Evolutionary conservation across 2,329 filamentous ascomycete species (phyloP).

Genomic region (Neopestalotiopsis sp.): DNA sequence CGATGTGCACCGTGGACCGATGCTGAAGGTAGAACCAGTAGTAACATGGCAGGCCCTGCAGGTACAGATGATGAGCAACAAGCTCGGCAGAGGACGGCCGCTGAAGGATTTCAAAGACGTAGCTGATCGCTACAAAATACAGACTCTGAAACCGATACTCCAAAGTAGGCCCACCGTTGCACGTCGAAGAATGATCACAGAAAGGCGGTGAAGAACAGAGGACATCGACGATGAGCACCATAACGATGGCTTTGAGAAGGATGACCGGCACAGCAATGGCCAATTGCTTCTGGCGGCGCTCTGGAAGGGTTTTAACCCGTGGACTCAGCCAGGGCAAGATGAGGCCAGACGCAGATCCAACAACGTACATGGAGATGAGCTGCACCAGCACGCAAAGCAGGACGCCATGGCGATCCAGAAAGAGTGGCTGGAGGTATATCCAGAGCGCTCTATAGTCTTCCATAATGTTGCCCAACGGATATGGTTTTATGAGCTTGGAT

Average conservation of each 20-base stretch:
- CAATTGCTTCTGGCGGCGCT: constrained; percentile 11
- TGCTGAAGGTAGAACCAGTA: constrained; percentile 13
- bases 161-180: not conserved
- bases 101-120: constrained; percentile 13
- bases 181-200: not conserved
- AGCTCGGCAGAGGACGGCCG: constrained; percentile 13
- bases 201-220: not conserved
- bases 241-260: constrained; percentile 7
- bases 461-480: not conserved
- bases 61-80: constrained; percentile 7
- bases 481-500: not conserved
- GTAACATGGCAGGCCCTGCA: constrained; percentile 9
- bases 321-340: constrained; percentile 1
- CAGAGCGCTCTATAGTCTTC: not conserved
- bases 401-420: constrained; percentile 11
- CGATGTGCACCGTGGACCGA: not conserved
- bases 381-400: constrained; percentile 9
- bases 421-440: not conserved
- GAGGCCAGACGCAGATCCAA: constrained; percentile 1
- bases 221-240: constrained; percentile 9
- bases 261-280: constrained; percentile 15
- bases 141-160: constrained; percentile 13
- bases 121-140: constrained; percentile 11
- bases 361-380: constrained; percentile 10
- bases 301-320: not conserved